These are phyloP conservation scores for Pisolithus thermaeus DNA, from an alignment of 1,284 basidiomycete genomes.

Conservation along the genomic window DNA sequence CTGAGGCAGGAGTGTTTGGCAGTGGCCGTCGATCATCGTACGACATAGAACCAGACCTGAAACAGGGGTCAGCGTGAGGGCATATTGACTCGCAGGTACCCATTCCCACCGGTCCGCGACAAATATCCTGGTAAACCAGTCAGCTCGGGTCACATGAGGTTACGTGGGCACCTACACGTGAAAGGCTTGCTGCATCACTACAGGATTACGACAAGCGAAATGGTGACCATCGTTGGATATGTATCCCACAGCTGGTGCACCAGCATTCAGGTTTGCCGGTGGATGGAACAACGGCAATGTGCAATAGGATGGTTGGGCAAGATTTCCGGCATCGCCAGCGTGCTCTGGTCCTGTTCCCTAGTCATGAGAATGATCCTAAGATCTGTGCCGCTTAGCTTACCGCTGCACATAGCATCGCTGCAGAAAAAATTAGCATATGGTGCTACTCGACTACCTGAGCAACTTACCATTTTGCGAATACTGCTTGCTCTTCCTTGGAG, in stretches of 20 bases:
- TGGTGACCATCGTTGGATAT: slow-evolving; percentile 43
- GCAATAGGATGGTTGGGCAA: slow-evolving; percentile 46
- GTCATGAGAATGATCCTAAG: neutral
- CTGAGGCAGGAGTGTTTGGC: slow-evolving; percentile 32
- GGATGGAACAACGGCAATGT: slow-evolving; percentile 49
- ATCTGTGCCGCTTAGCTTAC: slow-evolving; percentile 21
- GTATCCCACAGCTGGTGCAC: slow-evolving; percentile 39
- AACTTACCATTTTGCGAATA: slow-evolving; percentile 46
- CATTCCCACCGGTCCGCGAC: slow-evolving; percentile 41
- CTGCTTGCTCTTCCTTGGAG: slow-evolving; percentile 40
- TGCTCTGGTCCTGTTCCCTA: slow-evolving; percentile 33
- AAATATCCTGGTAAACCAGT: slow-evolving; percentile 39
- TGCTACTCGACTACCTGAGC: neutral
- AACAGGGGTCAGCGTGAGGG: neutral
- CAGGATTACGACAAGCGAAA: slow-evolving; percentile 51
- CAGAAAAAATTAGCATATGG: neutral
- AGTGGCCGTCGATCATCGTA: slow-evolving; percentile 36
- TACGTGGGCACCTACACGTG: slow-evolving; percentile 45
- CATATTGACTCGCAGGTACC: neutral
- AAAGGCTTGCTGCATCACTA: slow-evolving; percentile 43
- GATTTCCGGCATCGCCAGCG: slow-evolving; percentile 33
- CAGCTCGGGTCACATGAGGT: neutral
- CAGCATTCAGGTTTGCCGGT: slow-evolving; percentile 23
- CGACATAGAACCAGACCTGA: slow-evolving; percentile 51
- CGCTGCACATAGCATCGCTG: slow-evolving; percentile 46